Evolutionary conservation across 805 yeast species (phyloP), one percentile per base, ranked within the genome.

Genomic region (Hanseniaspora singularis): DNA sequence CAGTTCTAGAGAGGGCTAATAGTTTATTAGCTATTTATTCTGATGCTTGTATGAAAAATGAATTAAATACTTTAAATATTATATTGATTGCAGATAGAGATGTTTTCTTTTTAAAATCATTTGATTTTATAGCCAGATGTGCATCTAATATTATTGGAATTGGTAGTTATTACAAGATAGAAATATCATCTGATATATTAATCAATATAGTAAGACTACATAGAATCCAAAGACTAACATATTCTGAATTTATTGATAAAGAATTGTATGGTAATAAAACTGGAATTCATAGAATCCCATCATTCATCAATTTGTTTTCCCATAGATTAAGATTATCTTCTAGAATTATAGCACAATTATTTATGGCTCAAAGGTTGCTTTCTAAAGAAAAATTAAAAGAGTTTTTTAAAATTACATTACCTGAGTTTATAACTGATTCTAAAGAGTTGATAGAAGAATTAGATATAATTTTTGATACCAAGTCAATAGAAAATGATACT

Each of bases 321-420:
- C 32, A 44, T n/a, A 37, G 23, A 44, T 24, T 37, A 5, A 36
- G 48, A 31, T 31, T 44, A 22, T 20, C 15, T 16, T 27, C 31
- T 11, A 36, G 48, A 44, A 44, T 37, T 23, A 27, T 44, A 10
- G 20, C 48, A 15, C 48, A 44, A 24, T 15, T 44, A 20, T 37
- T 30, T 20, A 44, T 44, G 48, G 26, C 41, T 7, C 48, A 44
- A 11, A 38, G 39, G 4, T 39, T 28, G 2, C 4, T 37, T 6
- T 23, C 30, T n/a, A 20, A 30, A 10, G 41, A 30, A 2, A 31
- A 37, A 10, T 32, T 44, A 1, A 37, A 44, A n/a, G 38, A 44
- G 12, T 37, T 36, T 30, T 16, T 34, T 10, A 12, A 16, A 19
- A 6, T 36, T 4, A 12, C 18, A 15, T 30, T 43, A 18, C 26